Evolutionary conservation across 192 early-diverging fungal genomes (phyloP).

Genomic region (Coemansia sp.): DNA sequence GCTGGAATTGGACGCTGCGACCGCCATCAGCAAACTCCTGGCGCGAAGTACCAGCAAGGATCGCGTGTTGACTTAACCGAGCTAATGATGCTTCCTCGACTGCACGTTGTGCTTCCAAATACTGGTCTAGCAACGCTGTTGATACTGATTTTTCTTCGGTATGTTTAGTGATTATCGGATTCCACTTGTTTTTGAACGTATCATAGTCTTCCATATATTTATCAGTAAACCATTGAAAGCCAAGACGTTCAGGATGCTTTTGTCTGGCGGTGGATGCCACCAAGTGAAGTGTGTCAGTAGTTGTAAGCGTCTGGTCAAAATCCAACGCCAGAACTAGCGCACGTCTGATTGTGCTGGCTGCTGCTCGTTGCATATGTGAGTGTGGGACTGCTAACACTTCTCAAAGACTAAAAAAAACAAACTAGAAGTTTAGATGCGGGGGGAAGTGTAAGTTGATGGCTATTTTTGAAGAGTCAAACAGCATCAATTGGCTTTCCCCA

Average conservation of each 20-base stretch:
- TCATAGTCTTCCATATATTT: constrained; percentile 30
- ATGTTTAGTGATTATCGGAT: not conserved
- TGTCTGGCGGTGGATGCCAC: constrained; percentile 17
- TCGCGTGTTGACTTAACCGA: constrained; percentile 12
- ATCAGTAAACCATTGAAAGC: constrained; percentile 20
- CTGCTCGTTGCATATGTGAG: not conserved
- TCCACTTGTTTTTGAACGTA: constrained; percentile 17
- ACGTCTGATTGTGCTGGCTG: not conserved
- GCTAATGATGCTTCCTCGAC: constrained; percentile 33
- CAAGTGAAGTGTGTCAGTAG: constrained; percentile 25
- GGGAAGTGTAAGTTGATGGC: not conserved
- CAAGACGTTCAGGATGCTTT: constrained; percentile 14
- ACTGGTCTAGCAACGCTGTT: constrained; percentile 10
- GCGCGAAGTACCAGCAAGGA: constrained; percentile 26
- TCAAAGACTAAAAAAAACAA: not conserved
- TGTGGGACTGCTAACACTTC: not conserved
- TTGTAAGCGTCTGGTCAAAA: constrained; percentile 51
- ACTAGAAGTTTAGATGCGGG: not conserved
- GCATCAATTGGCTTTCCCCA: not conserved
- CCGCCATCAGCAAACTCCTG: constrained; percentile 24
- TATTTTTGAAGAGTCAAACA: not conserved
- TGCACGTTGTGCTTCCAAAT: constrained; percentile 30
- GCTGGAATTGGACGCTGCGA: constrained; percentile 10
- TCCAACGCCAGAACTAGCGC: constrained; percentile 29
- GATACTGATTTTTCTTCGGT: not conserved